Base-by-base conservation (phyloP, 257 asterid species). In the Galeopsis tetrahit region DNA sequence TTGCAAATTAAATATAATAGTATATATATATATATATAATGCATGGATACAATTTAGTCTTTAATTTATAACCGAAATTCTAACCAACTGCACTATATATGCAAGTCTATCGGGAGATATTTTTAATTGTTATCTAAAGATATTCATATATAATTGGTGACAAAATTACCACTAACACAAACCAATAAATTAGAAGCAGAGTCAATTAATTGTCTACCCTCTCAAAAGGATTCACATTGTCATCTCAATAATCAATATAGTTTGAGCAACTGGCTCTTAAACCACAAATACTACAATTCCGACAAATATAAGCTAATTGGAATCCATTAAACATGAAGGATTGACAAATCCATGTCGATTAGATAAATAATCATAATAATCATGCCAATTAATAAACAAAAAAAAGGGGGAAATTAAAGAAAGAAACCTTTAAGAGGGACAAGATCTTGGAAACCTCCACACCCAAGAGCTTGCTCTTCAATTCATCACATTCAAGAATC, bases 401-500 rank as follows among this genome's bases (percentile, higher is more conserved):
- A n/a, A n/a, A 61, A 11, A 38, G 38, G 14, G 28, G 62, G n/a
- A 72, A 10, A 58, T 7, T 49, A 55, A 65, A 61, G 48, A 49
- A 15, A 55, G 57, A 74, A 55, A 94, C 99, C 97, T 95, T 86
- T 15, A 95, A 79, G 63, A 92, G 82, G 71, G 90, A 77, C 82
- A 95, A 82, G 83, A 95, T 82, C 81, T 82, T 87, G 69, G 93
- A 75, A 13, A 90, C 97, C 66, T 81, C 88, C 78, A 79, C 74
- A 14, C 86, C 87, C 66, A 88, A 68, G 74, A 95, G 84, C 78
- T 80, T 84, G 75, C 59, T 69, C 84, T 86, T 90, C 84, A 90
- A 38, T 53, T 92, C 90, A 43, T 85, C 97, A 69, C 96, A 87
- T 9, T 92, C 99, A 38, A 90, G 93, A 77, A 95, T 95, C 80